A percentile compares a stretch with the other conserved stretches of the same genome.
phyloP scores from a whole-genome alignment of 1,284 basidiomycete species.

The Rhodofomes roseus region DNA sequence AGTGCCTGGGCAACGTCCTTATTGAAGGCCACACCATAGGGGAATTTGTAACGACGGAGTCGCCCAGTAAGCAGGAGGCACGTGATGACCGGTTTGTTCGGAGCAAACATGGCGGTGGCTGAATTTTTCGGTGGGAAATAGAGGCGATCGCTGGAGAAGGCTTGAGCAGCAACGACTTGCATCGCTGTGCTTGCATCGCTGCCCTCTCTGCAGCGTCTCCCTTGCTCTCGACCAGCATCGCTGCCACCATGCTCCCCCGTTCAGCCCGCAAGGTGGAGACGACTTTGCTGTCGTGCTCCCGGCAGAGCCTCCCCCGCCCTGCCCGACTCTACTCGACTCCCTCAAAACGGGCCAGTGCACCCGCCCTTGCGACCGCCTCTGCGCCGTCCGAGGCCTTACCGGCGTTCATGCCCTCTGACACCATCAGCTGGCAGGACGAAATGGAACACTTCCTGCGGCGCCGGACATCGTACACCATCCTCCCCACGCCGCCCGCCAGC shows the following conservation, averaged over 20 bases:
- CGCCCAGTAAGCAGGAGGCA: too few species aligned
- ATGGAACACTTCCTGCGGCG: constrained; percentile 49
- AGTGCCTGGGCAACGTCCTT: too few species aligned
- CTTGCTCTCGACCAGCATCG: neutral
- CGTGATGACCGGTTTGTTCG: too few species aligned
- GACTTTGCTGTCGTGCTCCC: constrained; percentile 59
- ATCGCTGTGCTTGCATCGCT: too few species aligned
- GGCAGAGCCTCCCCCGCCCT: constrained; percentile 63
- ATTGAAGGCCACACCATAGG: too few species aligned
- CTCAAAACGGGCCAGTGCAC: constrained; percentile 48
- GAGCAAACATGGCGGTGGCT: too few species aligned
- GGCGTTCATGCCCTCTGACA: constrained; percentile 31
- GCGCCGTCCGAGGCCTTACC: constrained; percentile 35
- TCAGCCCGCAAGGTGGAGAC: constrained; percentile 45
- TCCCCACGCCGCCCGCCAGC: constrained; percentile 59
- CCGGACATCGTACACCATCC: constrained; percentile 46
- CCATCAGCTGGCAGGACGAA: constrained; percentile 17
- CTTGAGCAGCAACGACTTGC: too few species aligned
- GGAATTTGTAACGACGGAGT: too few species aligned
- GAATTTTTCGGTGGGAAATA: too few species aligned
- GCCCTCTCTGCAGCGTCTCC: neutral
- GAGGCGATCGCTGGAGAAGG: too few species aligned
- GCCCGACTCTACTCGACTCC: constrained; percentile 64
- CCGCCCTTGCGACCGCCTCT: constrained; percentile 44
- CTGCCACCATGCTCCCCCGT: constrained; percentile 33